phyloP scores from a whole-genome alignment of 2,329 filamentous ascomycete genomes.

The Aspergillus eucalypticola region DNA sequence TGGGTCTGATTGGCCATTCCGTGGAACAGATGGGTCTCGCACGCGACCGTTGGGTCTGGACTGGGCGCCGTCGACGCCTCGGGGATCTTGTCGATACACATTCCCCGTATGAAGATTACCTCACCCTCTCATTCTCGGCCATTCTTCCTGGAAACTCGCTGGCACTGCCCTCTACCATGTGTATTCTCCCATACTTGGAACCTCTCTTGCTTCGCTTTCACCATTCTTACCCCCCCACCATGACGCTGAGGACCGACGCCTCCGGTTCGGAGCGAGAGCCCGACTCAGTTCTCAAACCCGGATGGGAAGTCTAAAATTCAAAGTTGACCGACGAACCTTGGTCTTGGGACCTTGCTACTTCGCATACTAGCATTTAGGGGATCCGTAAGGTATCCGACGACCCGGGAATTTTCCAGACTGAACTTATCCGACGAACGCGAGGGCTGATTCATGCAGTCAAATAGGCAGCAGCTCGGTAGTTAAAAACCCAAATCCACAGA shows the following conservation, averaged over 20 bases:
- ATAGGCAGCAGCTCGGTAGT: constrained; percentile 4
- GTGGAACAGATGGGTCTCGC: constrained; percentile 6
- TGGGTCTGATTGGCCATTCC: constrained; percentile 7
- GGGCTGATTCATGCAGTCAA: constrained; percentile 1
- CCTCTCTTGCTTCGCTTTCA: not conserved
- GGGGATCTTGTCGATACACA: not conserved
- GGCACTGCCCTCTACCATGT: not conserved
- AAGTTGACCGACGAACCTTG: not conserved
- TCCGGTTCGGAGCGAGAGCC: not conserved
- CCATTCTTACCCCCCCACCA: not conserved
- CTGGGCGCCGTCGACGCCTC: constrained; percentile 9
- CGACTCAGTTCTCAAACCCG: not conserved
- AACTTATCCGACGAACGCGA: not conserved
- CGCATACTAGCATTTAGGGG: not conserved
- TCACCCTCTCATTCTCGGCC: no score
- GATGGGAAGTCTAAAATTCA: not conserved
- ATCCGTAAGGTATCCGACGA: not conserved
- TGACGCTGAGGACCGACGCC: not conserved
- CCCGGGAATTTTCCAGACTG: not conserved
- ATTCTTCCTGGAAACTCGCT: not conserved
- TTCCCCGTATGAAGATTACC: not conserved
- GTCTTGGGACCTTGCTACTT: not conserved
- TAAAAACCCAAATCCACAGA: not conserved
- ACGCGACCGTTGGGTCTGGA: constrained; percentile 14
- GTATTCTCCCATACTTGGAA: not conserved